Evolutionary conservation across 768 basidiomycete genomes (phyloP).

Genomic region (Lactarius trivialis): DNA sequence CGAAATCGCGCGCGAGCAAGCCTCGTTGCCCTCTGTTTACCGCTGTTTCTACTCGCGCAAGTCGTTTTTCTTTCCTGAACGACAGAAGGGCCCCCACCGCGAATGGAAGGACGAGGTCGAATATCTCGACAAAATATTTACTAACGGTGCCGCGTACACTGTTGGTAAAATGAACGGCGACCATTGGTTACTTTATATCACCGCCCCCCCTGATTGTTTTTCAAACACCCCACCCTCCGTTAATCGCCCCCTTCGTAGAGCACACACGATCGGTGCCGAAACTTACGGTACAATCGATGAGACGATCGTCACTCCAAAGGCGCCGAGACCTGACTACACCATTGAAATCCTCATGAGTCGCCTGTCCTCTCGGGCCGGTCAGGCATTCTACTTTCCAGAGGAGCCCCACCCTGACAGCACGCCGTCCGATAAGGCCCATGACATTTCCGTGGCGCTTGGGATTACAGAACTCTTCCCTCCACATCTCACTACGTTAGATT

Average conservation of each 20-base stretch:
- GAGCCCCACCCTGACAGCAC: slow-evolving; percentile 24
- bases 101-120: slow-evolving; percentile 93
- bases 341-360: slow-evolving; percentile 98
- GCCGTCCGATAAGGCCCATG: slow-evolving; percentile 49
- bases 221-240: slow-evolving; percentile 12
- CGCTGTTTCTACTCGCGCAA: slow-evolving; percentile 98
- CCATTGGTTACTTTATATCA: slow-evolving; percentile 97
- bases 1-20: slow-evolving; percentile 74
- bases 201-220: slow-evolving; percentile 44
- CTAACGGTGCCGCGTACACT: slow-evolving; percentile 87
- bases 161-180: slow-evolving; percentile 97
- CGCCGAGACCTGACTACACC: slow-evolving; percentile 67
- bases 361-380: slow-evolving; percentile 66
- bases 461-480: slow-evolving; percentile 78
- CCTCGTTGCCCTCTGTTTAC: slow-evolving; percentile 63
- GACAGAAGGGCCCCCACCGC: slow-evolving; percentile 85
- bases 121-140: slow-evolving; percentile 86
- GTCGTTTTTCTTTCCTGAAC: slow-evolving; percentile 98
- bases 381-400: slow-evolving; percentile 59
- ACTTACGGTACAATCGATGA: slow-evolving; percentile 21
- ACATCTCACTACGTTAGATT: slow-evolving; percentile 77
- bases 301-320: slow-evolving; percentile 3
- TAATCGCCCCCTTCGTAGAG: slow-evolving; percentile 21
- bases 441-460: slow-evolving; percentile 64
- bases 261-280: slow-evolving; percentile 7